A percentile compares a stretch with the other conserved stretches of the same genome.
Evolutionary conservation across 2,329 filamentous ascomycete species (phyloP).

Genomic region (Fusarium setosum): DNA sequence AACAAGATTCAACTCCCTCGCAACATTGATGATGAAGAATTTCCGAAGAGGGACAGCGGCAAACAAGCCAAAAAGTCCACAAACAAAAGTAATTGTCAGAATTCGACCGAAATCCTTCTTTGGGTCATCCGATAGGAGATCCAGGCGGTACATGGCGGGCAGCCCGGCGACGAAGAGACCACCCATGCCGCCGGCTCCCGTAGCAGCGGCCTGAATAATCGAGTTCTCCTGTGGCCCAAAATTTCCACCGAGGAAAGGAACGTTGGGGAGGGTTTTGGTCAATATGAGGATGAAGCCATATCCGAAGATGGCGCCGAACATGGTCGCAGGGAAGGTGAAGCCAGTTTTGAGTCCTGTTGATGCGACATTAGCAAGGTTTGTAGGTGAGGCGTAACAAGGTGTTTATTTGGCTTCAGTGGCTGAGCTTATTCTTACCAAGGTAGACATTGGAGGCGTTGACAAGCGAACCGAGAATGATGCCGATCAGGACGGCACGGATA

Average conservation of each 20-base stretch:
- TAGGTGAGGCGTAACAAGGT: no score
- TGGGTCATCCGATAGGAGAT: conserved; percentile 60
- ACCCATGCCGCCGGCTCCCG: conserved; percentile 67
- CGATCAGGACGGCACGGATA: conserved; percentile 64
- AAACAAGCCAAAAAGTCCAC: conserved; percentile 73
- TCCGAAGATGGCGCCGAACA: conserved; percentile 68
- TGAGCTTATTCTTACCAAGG: conserved; percentile 57
- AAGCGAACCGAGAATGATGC: conserved; percentile 66
- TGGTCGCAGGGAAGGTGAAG: conserved; percentile 60
- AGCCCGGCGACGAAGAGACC: conserved; percentile 69
- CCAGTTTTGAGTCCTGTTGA: conserved; percentile 60
- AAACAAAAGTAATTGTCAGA: conserved; percentile 69
- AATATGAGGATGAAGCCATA: conserved; percentile 67
- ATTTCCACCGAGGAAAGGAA: conserved; percentile 63
- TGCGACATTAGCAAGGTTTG: neutral
- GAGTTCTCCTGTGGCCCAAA: conserved; percentile 73
- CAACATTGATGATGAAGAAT: conserved; percentile 76
- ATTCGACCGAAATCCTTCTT: conserved; percentile 67
- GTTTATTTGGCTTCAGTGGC: neutral
- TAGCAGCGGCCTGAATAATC: conserved; percentile 70
- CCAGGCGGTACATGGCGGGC: conserved; percentile 69
- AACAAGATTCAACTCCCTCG: conserved; percentile 67
- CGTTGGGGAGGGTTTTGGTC: conserved; percentile 58
- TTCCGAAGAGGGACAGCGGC: conserved; percentile 72
- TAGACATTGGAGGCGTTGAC: conserved; percentile 73